Percentiles rank a stretch among this genome's conserved stretches.
Evolutionary conservation across 805 yeast species (phyloP).

Genomic region (baker's yeast (Saccharomyces cerevisiae)): DNA sequence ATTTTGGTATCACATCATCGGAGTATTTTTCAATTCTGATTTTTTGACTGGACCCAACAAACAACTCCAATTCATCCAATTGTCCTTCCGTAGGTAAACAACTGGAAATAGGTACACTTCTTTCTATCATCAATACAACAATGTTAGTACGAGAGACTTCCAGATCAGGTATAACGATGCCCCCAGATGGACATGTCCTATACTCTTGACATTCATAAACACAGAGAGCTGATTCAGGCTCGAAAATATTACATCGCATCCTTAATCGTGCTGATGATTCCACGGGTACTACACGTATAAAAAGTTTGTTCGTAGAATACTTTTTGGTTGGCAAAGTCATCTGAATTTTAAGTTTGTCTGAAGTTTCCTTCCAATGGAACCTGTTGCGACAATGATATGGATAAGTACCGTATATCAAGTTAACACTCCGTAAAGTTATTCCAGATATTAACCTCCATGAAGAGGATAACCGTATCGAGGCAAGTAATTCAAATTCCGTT

Average conservation of each 20-base stretch:
- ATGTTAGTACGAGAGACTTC: slow-evolving; percentile 2
- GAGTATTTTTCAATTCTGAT: slow-evolving; percentile 2
- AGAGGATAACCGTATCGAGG: not conserved
- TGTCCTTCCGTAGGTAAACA: not conserved
- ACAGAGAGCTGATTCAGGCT: slow-evolving; percentile 9
- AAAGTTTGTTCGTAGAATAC: slow-evolving; percentile 7
- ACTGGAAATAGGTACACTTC: slow-evolving; percentile 4
- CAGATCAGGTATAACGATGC: slow-evolving; percentile 14
- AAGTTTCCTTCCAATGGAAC: slow-evolving; percentile 6
- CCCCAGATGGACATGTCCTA: slow-evolving; percentile 7
- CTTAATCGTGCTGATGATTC: slow-evolving; percentile 1
- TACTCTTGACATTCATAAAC: slow-evolving; percentile 8
- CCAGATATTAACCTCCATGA: not conserved
- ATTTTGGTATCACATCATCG: not conserved
- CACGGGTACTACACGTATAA: slow-evolving; percentile 16
- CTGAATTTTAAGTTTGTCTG: slow-evolving; percentile 8
- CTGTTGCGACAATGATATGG: slow-evolving; percentile 12
- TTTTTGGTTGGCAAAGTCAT: not conserved
- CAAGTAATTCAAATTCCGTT: not conserved
- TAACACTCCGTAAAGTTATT: not conserved
- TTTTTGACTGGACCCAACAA: slow-evolving; percentile 7
- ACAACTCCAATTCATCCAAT: not conserved
- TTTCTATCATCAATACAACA: slow-evolving; percentile 15
- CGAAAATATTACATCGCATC: slow-evolving; percentile 19
- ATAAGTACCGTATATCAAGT: slow-evolving; percentile 12